Percentiles rank a stretch among this genome's conserved stretches.
phyloP scores from a whole-genome alignment of 2,329 filamentous ascomycete genomes.

The Clarireedia hainanense region DNA sequence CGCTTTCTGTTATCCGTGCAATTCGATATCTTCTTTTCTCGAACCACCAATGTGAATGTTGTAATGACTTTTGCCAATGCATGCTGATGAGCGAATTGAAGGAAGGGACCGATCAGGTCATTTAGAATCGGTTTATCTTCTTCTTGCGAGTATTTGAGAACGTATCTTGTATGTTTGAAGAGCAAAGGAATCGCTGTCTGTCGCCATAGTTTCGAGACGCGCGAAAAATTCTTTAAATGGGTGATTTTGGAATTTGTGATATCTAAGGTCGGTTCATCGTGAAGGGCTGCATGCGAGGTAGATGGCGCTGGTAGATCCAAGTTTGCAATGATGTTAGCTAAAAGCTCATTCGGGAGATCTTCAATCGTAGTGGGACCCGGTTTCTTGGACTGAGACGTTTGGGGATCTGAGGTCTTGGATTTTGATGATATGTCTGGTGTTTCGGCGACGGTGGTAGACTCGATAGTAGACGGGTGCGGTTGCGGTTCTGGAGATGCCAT shows the following conservation, averaged over 20 bases:
- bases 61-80: constrained; percentile 34
- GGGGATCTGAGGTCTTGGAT: neutral
- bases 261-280: constrained; percentile 39
- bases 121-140: constrained; percentile 10
- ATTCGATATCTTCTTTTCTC: constrained; percentile 20
- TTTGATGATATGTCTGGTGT: too few species aligned
- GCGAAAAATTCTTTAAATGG: constrained; percentile 49
- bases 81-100: constrained; percentile 31
- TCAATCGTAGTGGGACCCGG: constrained; percentile 14
- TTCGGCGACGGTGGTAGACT: too few species aligned
- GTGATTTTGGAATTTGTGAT: constrained; percentile 33
- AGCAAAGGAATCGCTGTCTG: constrained; percentile 44
- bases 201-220: constrained; percentile 46
- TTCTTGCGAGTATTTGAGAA: constrained; percentile 21
- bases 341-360: constrained; percentile 52
- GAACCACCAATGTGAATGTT: constrained; percentile 39
- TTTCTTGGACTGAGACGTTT: neutral
- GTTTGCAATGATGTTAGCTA: constrained; percentile 48
- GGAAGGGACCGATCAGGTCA: constrained; percentile 19
- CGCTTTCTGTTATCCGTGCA: constrained; percentile 6
- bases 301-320: constrained; percentile 45
- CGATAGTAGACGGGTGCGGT: too few species aligned
- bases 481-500: too few species aligned
- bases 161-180: constrained; percentile 45
- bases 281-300: constrained; percentile 33